Evolutionary conservation across 2,329 filamentous ascomycete genomes (phyloP), one percentile per base, ranked within the genome.

Genomic region (Nemania sp.): DNA sequence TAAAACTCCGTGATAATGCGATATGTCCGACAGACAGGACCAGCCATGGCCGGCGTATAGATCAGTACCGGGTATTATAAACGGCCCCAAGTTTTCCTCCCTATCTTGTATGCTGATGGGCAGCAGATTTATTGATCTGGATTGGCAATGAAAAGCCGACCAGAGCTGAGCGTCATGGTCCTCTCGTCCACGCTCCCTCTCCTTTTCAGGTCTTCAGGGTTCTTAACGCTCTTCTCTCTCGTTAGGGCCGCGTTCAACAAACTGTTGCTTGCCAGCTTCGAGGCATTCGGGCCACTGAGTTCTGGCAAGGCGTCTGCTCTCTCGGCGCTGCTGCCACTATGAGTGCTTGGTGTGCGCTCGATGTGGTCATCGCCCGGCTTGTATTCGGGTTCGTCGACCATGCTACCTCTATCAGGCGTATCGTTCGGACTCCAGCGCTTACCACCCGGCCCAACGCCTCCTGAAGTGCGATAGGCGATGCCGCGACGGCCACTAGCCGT

Each of bases 121-220:
- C 23, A 17, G 9, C 39, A 20, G 37, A 2, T n/a, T 40, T 49
- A 54, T 47, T 73, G 82, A 71, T 94, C 90, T 15, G 90, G 90
- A 72, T 95, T 95, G 64, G 90, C 90, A 67, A 95, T 91, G 71
- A 89, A 94, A 54, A 95, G 79, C 58, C 90, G 82, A 43, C 85
- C 85, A 23, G 83, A 80, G 17, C 82, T 84, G 69, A 94, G 86
- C 1, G 89, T 92, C 72, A 84, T 86, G 5, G 88, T 89, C 66
- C 88, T 80, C 72, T 94, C 90, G 68, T 94, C 90, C 43, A 95
- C 89, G 67, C 90, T 94, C 52, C 90, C 90, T 66, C 89, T 80
- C 63, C 90, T 80, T 64, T 80, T 81, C 50, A 95, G 75, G 59
- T 93, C 90, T 20, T 91, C 89, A 3, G 82, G 79, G 48, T 79